Percentiles rank a stretch among this genome's conserved stretches.
Evolutionary conservation across 331 rosid species (phyloP).

Genomic region (Acacia pycnantha): DNA sequence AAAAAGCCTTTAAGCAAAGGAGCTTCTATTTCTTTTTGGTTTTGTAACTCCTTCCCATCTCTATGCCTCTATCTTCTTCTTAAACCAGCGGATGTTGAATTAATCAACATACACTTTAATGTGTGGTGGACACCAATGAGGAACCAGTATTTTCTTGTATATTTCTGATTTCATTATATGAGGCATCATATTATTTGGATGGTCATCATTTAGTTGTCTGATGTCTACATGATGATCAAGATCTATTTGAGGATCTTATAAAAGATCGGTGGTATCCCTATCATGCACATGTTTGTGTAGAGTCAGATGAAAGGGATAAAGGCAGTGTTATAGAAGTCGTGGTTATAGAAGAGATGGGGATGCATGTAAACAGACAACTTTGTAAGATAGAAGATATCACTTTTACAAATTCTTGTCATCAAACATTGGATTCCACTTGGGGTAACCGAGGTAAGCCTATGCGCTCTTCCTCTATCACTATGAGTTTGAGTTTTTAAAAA

Average conservation of each 20-base stretch:
- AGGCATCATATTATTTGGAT: no score
- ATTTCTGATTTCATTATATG: no score
- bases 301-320: rapidly evolving
- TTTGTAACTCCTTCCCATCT: neutral
- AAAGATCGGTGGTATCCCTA: neutral
- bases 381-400: no score
- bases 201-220: neutral
- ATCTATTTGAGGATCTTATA: no score
- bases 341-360: neutral
- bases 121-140: no score
- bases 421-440: no score
- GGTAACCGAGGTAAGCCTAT: no score
- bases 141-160: no score
- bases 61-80: neutral
- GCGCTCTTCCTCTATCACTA: no score
- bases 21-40: neutral
- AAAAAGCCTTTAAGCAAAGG: no score
- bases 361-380: neutral
- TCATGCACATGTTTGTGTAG: neutral
- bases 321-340: neutral
- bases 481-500: no score
- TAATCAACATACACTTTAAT: no score
- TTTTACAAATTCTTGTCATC: neutral
- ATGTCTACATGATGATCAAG: rapidly evolving
- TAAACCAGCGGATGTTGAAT: neutral